phyloP scores from a whole-genome alignment of 2,329 filamentous ascomycete genomes.

The Apiospora malaysiana region DNA sequence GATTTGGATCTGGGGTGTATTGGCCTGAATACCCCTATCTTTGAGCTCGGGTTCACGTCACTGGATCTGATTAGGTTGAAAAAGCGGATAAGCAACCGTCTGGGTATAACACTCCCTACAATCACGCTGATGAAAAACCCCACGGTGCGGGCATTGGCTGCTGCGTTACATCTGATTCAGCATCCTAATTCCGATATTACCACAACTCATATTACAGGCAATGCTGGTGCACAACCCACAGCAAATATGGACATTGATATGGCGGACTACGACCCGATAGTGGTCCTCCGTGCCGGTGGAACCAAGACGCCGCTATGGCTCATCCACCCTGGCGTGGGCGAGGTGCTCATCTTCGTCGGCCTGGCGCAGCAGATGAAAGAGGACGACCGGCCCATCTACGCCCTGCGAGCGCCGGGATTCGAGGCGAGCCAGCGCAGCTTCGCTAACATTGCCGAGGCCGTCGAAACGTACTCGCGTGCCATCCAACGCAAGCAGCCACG shows the following conservation, averaged over 20 bases:
- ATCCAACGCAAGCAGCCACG: constrained; percentile 47
- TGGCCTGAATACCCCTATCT: neutral
- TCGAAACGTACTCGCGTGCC: constrained; percentile 42
- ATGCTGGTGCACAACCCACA: too few relatives aligned
- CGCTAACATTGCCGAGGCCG: constrained; percentile 41
- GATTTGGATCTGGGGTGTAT: neutral
- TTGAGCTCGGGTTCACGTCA: neutral
- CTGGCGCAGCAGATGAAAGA: constrained; percentile 44
- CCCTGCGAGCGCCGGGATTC: constrained; percentile 27
- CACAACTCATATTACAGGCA: too few relatives aligned
- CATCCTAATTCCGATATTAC: too few relatives aligned
- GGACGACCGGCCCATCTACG: constrained; percentile 50
- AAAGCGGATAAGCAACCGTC: neutral
- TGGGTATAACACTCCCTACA: neutral
- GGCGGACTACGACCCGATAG: neutral
- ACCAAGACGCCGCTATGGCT: constrained; percentile 46
- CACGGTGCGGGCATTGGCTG: neutral
- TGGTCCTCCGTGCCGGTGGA: constrained; percentile 24
- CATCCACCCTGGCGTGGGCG: constrained; percentile 49
- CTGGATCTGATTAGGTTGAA: neutral
- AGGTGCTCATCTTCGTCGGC: constrained; percentile 47
- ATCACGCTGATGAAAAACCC: neutral
- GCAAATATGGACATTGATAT: neutral
- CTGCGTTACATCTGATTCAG: neutral
- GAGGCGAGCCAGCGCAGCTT: constrained; percentile 43